Evolutionary conservation across 139 green algal species (phyloP).

Genomic region (Tetradesmus lagerheimii): DNA sequence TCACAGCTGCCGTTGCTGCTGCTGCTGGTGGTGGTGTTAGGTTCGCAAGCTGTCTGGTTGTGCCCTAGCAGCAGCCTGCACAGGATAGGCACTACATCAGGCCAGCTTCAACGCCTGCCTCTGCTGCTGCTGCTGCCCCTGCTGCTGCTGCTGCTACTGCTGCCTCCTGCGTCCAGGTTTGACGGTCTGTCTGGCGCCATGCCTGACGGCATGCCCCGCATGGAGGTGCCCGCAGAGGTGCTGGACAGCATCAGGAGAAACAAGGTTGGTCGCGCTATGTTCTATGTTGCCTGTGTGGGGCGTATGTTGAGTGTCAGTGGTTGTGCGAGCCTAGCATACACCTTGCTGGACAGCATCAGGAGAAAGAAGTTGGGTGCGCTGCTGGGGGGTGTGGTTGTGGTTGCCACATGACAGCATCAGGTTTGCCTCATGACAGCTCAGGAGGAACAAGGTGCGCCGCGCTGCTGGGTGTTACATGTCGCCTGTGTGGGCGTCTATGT

Average conservation of each 20-base stretch:
- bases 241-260: slow-evolving; percentile 67
- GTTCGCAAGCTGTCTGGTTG: too few species aligned
- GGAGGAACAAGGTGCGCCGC: too few species aligned
- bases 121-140: not conserved
- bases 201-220: slow-evolving; percentile 49
- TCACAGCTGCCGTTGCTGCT: too few species aligned
- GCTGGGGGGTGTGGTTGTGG: too few species aligned
- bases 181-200: slow-evolving; percentile 58
- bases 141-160: not conserved
- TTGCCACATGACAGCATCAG: too few species aligned
- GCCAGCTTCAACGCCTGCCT: not conserved
- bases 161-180: slow-evolving; percentile 60
- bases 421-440: too few species aligned
- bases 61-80: not conserved
- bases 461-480: too few species aligned
- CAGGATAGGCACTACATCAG: not conserved
- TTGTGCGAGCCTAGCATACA: too few species aligned
- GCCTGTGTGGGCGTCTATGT: not conserved
- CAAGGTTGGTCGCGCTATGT: not conserved
- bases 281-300: too few species aligned
- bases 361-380: slow-evolving; percentile 51
- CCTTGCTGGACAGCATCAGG: slow-evolving; percentile 67
- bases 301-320: too few species aligned
- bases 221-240: slow-evolving; percentile 66
- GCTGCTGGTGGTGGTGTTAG: too few species aligned